Percentiles rank a stretch among this genome's conserved stretches.
Evolutionary conservation across 495 filamentous ascomycete species (phyloP).

Genomic region (Emericellopsis terricola): DNA sequence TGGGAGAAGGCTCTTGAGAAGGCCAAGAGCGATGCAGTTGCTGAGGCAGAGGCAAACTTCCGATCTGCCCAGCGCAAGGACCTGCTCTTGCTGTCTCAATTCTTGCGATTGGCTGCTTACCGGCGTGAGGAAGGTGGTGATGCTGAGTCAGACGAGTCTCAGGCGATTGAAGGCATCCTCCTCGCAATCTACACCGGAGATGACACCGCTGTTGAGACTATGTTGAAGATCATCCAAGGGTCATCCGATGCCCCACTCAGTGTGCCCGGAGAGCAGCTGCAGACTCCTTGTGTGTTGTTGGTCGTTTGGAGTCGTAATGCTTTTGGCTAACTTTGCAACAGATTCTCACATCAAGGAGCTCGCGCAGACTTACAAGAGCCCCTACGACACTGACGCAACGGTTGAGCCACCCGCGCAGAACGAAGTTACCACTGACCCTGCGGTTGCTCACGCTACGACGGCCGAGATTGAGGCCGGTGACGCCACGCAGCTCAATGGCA

Average conservation of each 20-base stretch:
- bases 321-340: too few relatives aligned
- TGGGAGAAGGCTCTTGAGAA: slow-evolving; percentile 54
- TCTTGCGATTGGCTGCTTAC: slow-evolving; percentile 60
- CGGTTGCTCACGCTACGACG: slow-evolving; percentile 53
- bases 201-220: slow-evolving; percentile 58
- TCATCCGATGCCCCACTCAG: slow-evolving; percentile 51
- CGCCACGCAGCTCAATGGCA: slow-evolving; percentile 25
- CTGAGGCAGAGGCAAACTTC: slow-evolving; percentile 26
- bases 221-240: slow-evolving; percentile 72
- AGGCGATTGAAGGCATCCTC: slow-evolving; percentile 79
- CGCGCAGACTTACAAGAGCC: slow-evolving; percentile 4
- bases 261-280: slow-evolving; percentile 42
- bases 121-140: slow-evolving; percentile 47
- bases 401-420: slow-evolving; percentile 20
- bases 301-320: too few relatives aligned
- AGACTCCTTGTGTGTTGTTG: slow-evolving; percentile 73
- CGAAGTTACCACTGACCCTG: slow-evolving; percentile 49
- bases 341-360: slow-evolving; percentile 14
- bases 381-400: slow-evolving; percentile 11
- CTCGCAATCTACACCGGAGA: slow-evolving; percentile 80
- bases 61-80: slow-evolving; percentile 24
- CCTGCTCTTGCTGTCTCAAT: slow-evolving; percentile 55
- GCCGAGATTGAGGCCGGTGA: slow-evolving; percentile 42
- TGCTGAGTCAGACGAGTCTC: slow-evolving; percentile 46
- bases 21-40: slow-evolving; percentile 40